Percentiles rank a stretch among this genome's conserved stretches.
These are phyloP conservation scores for Lycium barbarum DNA, from an alignment of 257 asterid species.

Conservation along the genomic window DNA sequence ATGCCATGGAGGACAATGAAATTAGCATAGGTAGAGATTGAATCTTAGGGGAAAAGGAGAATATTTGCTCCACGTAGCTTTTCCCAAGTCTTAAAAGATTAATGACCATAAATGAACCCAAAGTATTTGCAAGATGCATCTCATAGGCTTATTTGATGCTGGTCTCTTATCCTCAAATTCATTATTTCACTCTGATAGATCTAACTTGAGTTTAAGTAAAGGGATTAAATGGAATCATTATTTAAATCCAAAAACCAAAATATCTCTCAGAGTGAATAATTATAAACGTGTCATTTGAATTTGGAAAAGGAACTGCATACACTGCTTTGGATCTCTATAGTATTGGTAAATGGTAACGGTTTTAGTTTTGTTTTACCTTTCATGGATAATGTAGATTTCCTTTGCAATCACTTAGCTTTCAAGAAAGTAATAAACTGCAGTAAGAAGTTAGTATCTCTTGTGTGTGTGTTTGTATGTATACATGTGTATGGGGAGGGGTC, in stretches of 20 bases:
- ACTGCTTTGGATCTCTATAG: not conserved
- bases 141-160: not conserved
- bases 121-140: not conserved
- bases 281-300: not conserved
- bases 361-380: not conserved
- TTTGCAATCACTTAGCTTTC: not conserved
- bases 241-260: not conserved
- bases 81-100: not conserved
- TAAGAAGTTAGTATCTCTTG: not conserved
- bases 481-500: not conserved
- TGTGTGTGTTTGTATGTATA: not conserved
- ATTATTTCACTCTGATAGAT: not conserved
- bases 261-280: not conserved
- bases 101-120: not conserved
- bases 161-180: not conserved
- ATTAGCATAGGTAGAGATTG: not conserved
- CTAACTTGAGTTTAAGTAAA: not conserved
- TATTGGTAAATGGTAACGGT: not conserved
- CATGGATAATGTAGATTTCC: not conserved
- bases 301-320: not conserved
- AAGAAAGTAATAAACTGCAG: not conserved
- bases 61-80: not conserved
- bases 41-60: not conserved
- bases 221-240: not conserved
- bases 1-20: not conserved